Base-by-base conservation (phyloP, 257 asterid species). In the Anisodus tanguticus region DNA sequence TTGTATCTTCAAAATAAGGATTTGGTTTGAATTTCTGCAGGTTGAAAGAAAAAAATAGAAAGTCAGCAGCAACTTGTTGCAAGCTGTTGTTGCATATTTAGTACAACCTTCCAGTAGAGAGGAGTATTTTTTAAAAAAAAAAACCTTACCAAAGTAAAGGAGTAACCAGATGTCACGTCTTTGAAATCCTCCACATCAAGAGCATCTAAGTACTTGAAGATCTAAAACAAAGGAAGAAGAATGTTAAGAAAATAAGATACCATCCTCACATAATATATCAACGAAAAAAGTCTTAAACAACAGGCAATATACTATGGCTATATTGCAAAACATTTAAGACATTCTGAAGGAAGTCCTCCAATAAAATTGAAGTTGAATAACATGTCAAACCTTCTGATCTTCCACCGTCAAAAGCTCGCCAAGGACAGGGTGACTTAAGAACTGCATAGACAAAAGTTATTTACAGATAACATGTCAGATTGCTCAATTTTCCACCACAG, bases 21-120 rank as follows among this genome's bases (percentile, higher is more conserved):
- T 93, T 93, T 31, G 85, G 86, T 89, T 90, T 90, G 89, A 93
- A 93, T n/a, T 84, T 83, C 97, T 90, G 91, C 71, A 81, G 88
- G 72, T 85, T 45, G 70, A 80, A 35, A 82, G 68, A 19, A 57
- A 57, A 74, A 77, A 53, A 53, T 13, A 53, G 49, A 6, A 77
- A 26, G 64, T 26, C 82, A 77, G 64, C 82, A 77, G 81, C 63
- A 68, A 82, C 51, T 68, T 67, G 60, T 51, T 82, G 43, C 9
- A 16, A 49, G 39, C 9, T 59, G 51, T n/a, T 68, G 55, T 68
- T 39, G 85, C 26, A 54, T 69, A 82, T 82, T 74, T 54, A 54
- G 53, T 35, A 69, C 66, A 37, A 43, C 13, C 64, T 35, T 64
- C 58, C 39, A 39, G 41, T 53, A 82, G 41, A 53, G 31, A 82